Base-by-base conservation (phyloP, 306 rosid species). In the Vigna unguiculata region DNA sequence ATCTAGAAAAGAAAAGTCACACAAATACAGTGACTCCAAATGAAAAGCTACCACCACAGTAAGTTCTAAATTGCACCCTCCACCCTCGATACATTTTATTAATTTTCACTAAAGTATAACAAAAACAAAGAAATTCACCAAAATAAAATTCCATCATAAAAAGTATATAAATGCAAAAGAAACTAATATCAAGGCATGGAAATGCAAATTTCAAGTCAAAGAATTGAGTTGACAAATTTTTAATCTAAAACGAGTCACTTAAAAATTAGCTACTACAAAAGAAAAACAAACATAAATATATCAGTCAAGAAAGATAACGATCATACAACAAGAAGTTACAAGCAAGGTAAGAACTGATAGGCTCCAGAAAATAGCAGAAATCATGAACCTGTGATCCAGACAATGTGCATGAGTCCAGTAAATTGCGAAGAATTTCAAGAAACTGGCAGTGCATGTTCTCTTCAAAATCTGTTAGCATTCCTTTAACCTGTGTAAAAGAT, bases 371-470 rank as follows among this genome's bases (percentile, higher is more conserved):
- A 57, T 28, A 67, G 20, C 32, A 75, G 53, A 62, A 75, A 53
- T 34, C 41, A 77, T 60, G 58, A 76, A 94, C 98, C 97, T 94
- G 98, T 4, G 89, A 90, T 83, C 95, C 98, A 70, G 97, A 78
- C 87, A 94, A 75, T 2, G 96, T 84, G 82, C 87, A 82, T 5
- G 97, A 91, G 87, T 94, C 97, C 85, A 94, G 83, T 52, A 94
- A 83, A 82, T 87, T 86, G 58, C 98, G 97, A 84, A 94, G 96
- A 84, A 94, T 94, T 89, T 94, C 98, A 85, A 91, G 96, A 83
- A 94, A 94, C 87, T 94, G 98, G 78, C 98, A 94, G 77, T 94
- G 90, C 98, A 91, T 94, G 79, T 87, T 86, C 69, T 91, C 97
- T 81, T 89, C 98, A 41, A 94, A 94, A 83, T 94, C 98, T 52